Conservation (phyloP, 768 basidiomycete species). For the Sporobolomyces roseus region DNA sequence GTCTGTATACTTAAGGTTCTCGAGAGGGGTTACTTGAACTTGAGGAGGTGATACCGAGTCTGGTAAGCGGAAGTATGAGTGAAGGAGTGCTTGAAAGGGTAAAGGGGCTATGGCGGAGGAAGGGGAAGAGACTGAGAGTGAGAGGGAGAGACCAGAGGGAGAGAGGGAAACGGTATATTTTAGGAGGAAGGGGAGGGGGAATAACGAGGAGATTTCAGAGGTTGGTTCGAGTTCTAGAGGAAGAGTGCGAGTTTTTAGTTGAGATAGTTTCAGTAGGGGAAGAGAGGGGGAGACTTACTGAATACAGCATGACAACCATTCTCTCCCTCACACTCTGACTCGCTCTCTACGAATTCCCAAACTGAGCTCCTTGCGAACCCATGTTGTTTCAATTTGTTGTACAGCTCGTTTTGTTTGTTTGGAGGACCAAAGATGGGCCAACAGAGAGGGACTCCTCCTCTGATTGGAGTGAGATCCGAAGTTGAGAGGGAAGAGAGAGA, state of each 20-base stretch:
- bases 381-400: conserved; percentile 71
- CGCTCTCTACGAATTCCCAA: conserved; percentile 61
- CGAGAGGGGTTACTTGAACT: conserved; percentile 61
- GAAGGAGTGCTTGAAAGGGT: conserved; percentile 87
- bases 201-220: conserved; percentile 58
- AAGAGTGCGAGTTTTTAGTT: not conserved
- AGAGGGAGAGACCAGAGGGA: conserved; percentile 68
- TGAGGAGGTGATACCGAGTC: conserved; percentile 55
- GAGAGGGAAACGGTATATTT: conserved; percentile 75
- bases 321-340: conserved; percentile 60
- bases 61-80: conserved; percentile 70
- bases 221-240: conserved; percentile 61
- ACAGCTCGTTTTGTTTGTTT: conserved; percentile 57
- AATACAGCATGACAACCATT: conserved; percentile 63
- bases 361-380: conserved; percentile 77
- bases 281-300: conserved; percentile 54
- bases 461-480: conserved; percentile 35
- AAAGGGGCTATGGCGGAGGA: conserved; percentile 29
- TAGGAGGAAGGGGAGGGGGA: conserved; percentile 65
- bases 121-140: conserved; percentile 47
- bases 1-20: conserved; percentile 67
- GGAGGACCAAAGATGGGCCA: conserved; percentile 77
- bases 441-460: conserved; percentile 43
- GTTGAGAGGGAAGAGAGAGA: conserved; percentile 9
- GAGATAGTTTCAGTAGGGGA: not conserved